Evolutionary conservation across 2,329 filamentous ascomycete genomes (phyloP).

Genomic region (Beauveria pseudobassiana): DNA sequence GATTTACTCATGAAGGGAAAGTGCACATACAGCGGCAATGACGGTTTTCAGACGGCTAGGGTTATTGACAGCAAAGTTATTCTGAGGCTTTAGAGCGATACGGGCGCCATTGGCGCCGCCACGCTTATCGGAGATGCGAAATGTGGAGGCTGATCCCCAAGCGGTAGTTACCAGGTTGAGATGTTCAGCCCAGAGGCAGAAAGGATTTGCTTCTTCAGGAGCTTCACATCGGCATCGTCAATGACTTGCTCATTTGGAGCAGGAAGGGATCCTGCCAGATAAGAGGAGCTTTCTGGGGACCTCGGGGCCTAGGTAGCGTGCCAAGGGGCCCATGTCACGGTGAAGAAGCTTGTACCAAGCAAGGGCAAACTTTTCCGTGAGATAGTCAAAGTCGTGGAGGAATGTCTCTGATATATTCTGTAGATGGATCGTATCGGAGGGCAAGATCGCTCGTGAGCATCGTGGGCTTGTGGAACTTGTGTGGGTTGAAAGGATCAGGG

Average conservation of each 20-base stretch:
- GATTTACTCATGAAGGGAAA: neutral
- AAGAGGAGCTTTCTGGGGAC: conserved; percentile 54
- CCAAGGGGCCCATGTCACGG: conserved; percentile 67
- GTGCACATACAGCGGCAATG: conserved; percentile 55
- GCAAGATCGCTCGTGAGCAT: conserved; percentile 74
- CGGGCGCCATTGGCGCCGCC: conserved; percentile 75
- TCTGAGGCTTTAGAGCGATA: conserved; percentile 66
- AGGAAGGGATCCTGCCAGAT: conserved; percentile 72
- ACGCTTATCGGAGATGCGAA: conserved; percentile 71
- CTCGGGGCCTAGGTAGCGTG: conserved; percentile 68
- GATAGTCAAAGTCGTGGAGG: conserved; percentile 59
- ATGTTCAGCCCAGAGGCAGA: conserved; percentile 47
- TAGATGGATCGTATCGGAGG: conserved; percentile 62
- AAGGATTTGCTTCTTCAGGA: conserved; percentile 62
- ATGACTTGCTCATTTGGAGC: conserved; percentile 48
- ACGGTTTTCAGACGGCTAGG: conserved; percentile 57
- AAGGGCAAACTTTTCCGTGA: conserved; percentile 60
- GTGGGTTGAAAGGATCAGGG: conserved; percentile 61
- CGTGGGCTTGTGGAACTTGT: conserved; percentile 62
- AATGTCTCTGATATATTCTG: conserved; percentile 66
- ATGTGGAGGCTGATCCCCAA: conserved; percentile 64
- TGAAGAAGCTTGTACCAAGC: conserved; percentile 83
- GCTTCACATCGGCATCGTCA: conserved; percentile 51
- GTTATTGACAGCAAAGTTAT: conserved; percentile 68
- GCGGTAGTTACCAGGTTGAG: conserved; percentile 57